These are phyloP conservation scores for Leccinum pachyderme DNA, from an alignment of 1,284 basidiomycete genomes.

Conservation along the genomic window DNA sequence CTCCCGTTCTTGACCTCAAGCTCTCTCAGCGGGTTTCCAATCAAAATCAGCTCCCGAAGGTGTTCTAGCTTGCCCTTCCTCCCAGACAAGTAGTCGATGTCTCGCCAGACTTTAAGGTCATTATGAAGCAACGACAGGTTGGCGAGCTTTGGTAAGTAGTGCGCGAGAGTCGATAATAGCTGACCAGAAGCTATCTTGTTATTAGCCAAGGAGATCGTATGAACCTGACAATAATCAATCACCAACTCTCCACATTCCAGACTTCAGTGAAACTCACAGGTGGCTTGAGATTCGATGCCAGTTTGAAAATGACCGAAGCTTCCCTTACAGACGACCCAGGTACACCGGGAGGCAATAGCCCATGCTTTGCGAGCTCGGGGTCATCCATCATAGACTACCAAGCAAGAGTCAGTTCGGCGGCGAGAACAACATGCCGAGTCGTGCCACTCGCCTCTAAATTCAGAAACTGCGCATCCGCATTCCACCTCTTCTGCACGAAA, in stretches of 20 bases:
- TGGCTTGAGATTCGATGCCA: conserved; percentile 76
- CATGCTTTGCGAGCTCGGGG: conserved; percentile 63
- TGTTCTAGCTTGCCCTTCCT: conserved; percentile 59
- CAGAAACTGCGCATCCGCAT: conserved; percentile 64
- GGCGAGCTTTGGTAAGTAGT: conserved; percentile 69
- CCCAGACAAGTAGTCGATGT: conserved; percentile 62
- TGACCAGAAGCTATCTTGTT: conserved; percentile 50
- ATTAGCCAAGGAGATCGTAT: conserved; percentile 73
- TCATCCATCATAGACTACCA: conserved; percentile 60
- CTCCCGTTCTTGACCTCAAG: conserved; percentile 55
- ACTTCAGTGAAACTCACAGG: conserved; percentile 44
- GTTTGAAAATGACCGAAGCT: conserved; percentile 81
- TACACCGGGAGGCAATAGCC: conserved; percentile 65
- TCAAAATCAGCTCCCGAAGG: conserved; percentile 74
- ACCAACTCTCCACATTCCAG: background rate
- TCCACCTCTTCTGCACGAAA: conserved; percentile 69
- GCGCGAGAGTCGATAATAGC: conserved; percentile 54
- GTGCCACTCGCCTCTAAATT: conserved; percentile 69
- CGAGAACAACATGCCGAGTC: background rate
- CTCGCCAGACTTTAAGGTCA: conserved; percentile 60
- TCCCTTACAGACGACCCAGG: conserved; percentile 59
- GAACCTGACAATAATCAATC: conserved; percentile 45
- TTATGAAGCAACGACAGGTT: conserved; percentile 85
- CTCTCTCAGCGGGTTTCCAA: conserved; percentile 78
- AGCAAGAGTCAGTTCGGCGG: conserved; percentile 30